Percentiles rank a stretch among this genome's conserved stretches.
These are phyloP conservation scores for Sisymbrium irio DNA, from an alignment of 345 rosid genomes.

Conservation along the genomic window DNA sequence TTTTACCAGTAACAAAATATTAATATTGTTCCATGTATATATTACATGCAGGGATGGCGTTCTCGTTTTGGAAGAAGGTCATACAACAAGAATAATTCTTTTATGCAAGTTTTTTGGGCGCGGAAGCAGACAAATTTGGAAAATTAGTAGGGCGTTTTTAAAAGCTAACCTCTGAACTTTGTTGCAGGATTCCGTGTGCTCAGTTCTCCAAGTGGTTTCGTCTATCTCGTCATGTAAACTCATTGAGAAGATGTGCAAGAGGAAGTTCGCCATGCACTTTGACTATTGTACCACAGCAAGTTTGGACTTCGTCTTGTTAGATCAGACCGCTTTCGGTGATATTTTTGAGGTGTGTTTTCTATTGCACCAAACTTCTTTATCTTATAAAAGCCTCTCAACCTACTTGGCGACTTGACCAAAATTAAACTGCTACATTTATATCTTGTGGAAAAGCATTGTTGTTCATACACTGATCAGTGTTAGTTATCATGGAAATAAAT, in stretches of 20 bases:
- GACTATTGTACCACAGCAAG: slow-evolving; percentile 89
- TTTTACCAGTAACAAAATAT: slow-evolving; percentile 58
- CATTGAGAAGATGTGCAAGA: slow-evolving; percentile 82
- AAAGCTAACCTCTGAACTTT: slow-evolving; percentile 83
- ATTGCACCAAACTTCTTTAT: not conserved
- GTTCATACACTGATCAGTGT: not conserved
- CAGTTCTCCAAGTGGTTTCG: slow-evolving; percentile 78
- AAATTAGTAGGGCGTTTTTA: slow-evolving; percentile 47
- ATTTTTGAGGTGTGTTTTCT: slow-evolving; percentile 63
- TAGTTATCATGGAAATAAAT: not conserved
- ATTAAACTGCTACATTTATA: not conserved
- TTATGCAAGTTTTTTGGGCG: slow-evolving; percentile 95
- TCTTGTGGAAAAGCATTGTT: not conserved
- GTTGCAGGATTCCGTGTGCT: slow-evolving; percentile 95
- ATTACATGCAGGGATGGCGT: slow-evolving; percentile 99
- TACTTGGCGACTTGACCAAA: not conserved
- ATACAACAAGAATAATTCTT: slow-evolving; percentile 76
- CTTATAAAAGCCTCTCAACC: not conserved
- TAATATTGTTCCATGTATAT: slow-evolving; percentile 81
- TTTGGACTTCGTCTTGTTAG: slow-evolving; percentile 75
- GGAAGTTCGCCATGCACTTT: slow-evolving; percentile 83
- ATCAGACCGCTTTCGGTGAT: slow-evolving; percentile 60
- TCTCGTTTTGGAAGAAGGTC: slow-evolving; percentile 86
- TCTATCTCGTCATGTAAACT: slow-evolving; percentile 84
- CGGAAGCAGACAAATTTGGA: slow-evolving; percentile 86